phyloP scores from a whole-genome alignment of 2,329 filamentous ascomycete species.

The Stachybotrys echinatus region DNA sequence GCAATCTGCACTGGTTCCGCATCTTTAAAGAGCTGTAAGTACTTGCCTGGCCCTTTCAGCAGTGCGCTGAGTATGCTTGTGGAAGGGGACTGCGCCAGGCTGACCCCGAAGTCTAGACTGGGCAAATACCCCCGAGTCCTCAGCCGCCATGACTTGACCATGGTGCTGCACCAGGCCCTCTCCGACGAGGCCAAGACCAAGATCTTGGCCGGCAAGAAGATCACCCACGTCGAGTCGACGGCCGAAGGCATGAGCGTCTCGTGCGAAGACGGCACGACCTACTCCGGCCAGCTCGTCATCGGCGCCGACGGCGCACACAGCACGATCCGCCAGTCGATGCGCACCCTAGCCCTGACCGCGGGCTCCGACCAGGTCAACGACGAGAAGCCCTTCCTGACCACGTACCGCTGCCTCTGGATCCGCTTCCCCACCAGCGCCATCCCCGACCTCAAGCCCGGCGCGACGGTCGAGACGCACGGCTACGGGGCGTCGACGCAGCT shows the following conservation, averaged over 20 bases:
- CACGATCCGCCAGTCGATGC: conserved; percentile 26
- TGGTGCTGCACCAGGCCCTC: conserved; percentile 23
- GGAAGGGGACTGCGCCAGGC: no score
- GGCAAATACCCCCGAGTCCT: conserved; percentile 20
- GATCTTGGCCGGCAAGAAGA: conserved; percentile 18
- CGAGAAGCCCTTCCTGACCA: conserved; percentile 22
- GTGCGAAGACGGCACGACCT: conserved; percentile 25
- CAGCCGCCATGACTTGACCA: conserved; percentile 28
- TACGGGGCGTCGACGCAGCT: conserved; percentile 10
- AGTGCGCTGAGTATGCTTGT: no score
- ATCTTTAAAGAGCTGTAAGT: conserved; percentile 18
- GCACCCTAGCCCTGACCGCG: conserved; percentile 17
- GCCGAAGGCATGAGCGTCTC: conserved; percentile 19
- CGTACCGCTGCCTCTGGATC: conserved; percentile 28
- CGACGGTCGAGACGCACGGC: conserved; percentile 23
- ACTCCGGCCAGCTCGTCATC: conserved; percentile 29
- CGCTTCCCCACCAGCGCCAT: conserved; percentile 16
- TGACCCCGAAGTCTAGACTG: no score
- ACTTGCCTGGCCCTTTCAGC: no score
- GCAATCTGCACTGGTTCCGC: conserved; percentile 15
- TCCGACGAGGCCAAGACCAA: conserved; percentile 16
- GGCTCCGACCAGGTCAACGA: conserved; percentile 12
- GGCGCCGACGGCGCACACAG: conserved; percentile 39
- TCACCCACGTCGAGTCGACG: conserved; percentile 13
- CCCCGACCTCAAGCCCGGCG: conserved; percentile 11